phyloP scores from a whole-genome alignment of 352 stramenopile species.

The Pythium folliculosum region DNA sequence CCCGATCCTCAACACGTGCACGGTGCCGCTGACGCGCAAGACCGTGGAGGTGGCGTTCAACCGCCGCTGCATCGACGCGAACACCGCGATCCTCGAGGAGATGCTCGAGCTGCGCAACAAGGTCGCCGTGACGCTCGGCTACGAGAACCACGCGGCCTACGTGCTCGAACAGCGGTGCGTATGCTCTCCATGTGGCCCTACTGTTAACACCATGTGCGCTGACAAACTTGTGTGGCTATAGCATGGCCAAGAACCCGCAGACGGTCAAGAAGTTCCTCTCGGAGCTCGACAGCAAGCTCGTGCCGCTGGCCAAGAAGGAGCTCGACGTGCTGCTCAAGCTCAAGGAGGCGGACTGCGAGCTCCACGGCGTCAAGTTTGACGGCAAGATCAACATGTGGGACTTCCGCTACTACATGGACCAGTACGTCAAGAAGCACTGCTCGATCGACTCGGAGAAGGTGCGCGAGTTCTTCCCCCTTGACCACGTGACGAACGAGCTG shows the following conservation, averaged over 20 bases:
- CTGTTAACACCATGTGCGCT: no score
- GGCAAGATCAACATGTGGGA: slow-evolving; percentile 92
- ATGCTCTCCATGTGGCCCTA: no score
- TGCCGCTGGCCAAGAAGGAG: slow-evolving; percentile 78
- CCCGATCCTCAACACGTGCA: slow-evolving; percentile 87
- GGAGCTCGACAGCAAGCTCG: slow-evolving; percentile 76
- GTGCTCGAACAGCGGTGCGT: slow-evolving; percentile 80
- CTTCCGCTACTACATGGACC: slow-evolving; percentile 89
- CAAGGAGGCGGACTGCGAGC: slow-evolving; percentile 64
- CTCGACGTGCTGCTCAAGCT: slow-evolving; percentile 69
- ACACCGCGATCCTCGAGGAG: slow-evolving; percentile 81
- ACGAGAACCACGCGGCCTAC: slow-evolving; percentile 84
- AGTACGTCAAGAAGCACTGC: slow-evolving; percentile 86
- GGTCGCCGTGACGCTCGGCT: slow-evolving; percentile 73
- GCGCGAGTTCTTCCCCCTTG: slow-evolving; percentile 87
- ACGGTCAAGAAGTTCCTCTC: slow-evolving; percentile 73
- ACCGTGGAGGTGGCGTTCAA: slow-evolving; percentile 81
- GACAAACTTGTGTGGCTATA: slow-evolving; percentile 14
- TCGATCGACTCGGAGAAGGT: slow-evolving; percentile 87
- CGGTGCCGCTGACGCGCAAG: slow-evolving; percentile 81
- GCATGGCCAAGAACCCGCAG: slow-evolving; percentile 66
- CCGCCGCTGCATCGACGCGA: slow-evolving; percentile 80
- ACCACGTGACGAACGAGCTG: slow-evolving; percentile 84
- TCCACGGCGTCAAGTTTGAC: slow-evolving; percentile 64
- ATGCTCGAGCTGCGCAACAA: slow-evolving; percentile 82